Percentiles rank a stretch among this genome's conserved stretches.
Evolutionary conservation across 2,329 filamentous ascomycete genomes (phyloP).

Genomic region (Pseudogymnoascus sp.): DNA sequence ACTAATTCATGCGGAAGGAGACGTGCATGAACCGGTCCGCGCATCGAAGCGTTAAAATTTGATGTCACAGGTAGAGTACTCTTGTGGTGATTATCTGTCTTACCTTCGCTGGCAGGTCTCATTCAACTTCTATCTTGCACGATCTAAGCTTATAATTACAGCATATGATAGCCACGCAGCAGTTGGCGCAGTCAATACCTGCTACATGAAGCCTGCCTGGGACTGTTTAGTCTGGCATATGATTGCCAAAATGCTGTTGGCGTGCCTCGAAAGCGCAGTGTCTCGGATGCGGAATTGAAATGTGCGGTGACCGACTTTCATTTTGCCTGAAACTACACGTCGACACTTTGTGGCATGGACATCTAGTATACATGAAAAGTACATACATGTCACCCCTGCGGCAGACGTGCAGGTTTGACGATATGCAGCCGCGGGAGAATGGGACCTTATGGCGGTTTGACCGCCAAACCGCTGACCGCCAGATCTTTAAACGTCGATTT

Average conservation of each 20-base stretch:
- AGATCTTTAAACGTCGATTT: constrained; percentile 1
- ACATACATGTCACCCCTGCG: constrained; percentile 2
- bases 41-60: background rate
- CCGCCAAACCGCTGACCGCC: background rate
- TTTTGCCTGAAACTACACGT: constrained; percentile 7
- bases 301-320: background rate
- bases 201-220: background rate
- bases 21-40: constrained; percentile 3
- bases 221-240: background rate
- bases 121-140: background rate
- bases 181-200: background rate
- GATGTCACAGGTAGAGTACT: background rate
- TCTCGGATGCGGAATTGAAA: background rate
- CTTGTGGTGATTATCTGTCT: background rate
- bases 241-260: background rate
- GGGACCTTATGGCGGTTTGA: constrained; percentile 1
- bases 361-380: background rate
- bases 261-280: background rate
- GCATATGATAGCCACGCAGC: background rate
- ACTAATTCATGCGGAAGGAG: background rate
- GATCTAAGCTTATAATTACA: too few species aligned
- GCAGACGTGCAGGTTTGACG: background rate
- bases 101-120: background rate
- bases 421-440: constrained; percentile 2
- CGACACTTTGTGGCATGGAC: background rate